Base-by-base conservation (phyloP, 345 rosid species). In the Abelmoschus esculentus region DNA sequence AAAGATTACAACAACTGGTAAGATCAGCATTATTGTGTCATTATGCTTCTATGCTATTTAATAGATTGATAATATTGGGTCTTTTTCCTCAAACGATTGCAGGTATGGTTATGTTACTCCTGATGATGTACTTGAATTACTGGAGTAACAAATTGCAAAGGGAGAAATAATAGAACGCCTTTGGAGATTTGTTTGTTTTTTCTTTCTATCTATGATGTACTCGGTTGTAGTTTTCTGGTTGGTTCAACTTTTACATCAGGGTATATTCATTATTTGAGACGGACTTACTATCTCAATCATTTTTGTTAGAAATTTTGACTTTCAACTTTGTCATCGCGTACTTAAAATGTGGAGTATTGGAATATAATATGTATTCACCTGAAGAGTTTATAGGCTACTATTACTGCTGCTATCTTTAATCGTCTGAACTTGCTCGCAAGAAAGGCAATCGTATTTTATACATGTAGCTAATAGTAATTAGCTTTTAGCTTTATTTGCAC, bases 131-230 rank as follows among this genome's bases (percentile, higher is more conserved):
- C n/a, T 46, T 77, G 89, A 83, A 60, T 50, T 93, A 81, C 84
- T 93, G 22, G 96, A 93, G 76, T 89, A 89, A 85, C 97, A 93
- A 80, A 85, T 93, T 72, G 86, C 83, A 6, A 81, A 87, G 77
- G 96, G 97, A 76, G 77, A 79, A 67, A 80, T 88, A 65, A 75
- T 93, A 61, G 81, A 89, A 73, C 83, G 90, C 40, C 83, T 91
- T 70, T 87, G 86, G 90, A 93, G 98, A 97, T 93, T 26, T 73
- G 77, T n/a, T n/a, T n/a, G n/a, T n/a, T n/a, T n/a, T 38, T 1
- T 31, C 44, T 63, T 34, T 60, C 11, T 46, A 5, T 46, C 11
- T 22, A 29, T 67, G 17, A 46, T 12, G 7, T 9, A 4, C 4
- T 29, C 44, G 1, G n/a, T n/a, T n/a, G n/a, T n/a, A n/a, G n/a